A percentile compares a stretch with the other conserved stretches of the same genome.
Conservation (phyloP, 73 alveolate species). For the Paramecium primaurelia region DNA sequence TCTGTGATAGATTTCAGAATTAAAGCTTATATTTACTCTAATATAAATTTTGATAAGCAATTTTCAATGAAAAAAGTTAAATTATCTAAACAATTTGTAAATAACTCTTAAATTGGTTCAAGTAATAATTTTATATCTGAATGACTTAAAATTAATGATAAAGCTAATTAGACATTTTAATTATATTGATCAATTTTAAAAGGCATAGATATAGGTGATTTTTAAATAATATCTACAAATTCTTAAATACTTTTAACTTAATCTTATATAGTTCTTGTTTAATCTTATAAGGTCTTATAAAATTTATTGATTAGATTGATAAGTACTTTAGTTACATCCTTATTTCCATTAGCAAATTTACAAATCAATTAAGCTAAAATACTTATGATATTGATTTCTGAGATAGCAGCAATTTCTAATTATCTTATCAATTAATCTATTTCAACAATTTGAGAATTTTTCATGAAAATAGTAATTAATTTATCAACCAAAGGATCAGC, state of each 20-base stretch:
- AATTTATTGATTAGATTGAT: neutral
- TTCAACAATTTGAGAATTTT: neutral
- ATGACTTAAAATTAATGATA: neutral
- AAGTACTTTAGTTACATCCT: neutral
- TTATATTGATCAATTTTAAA: neutral
- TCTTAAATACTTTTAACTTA: neutral
- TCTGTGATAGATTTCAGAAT: neutral
- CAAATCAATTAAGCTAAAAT: neutral
- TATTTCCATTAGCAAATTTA: neutral
- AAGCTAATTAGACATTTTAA: neutral
- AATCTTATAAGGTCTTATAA: neutral
- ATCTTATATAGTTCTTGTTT: neutral
- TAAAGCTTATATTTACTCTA: neutral
- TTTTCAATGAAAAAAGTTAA: neutral
- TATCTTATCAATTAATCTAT: neutral
- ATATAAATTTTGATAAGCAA: conserved; percentile 2
- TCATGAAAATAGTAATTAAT: neutral
- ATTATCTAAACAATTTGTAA: neutral
- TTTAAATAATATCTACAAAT: neutral
- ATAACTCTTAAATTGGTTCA: neutral
- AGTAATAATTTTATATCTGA: neutral
- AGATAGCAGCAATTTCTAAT: neutral
- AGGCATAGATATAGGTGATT: neutral
- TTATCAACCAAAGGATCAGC: neutral
- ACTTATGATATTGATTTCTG: neutral